phyloP scores from a whole-genome alignment of 805 yeast genomes.

The Candida sithepensis region DNA sequence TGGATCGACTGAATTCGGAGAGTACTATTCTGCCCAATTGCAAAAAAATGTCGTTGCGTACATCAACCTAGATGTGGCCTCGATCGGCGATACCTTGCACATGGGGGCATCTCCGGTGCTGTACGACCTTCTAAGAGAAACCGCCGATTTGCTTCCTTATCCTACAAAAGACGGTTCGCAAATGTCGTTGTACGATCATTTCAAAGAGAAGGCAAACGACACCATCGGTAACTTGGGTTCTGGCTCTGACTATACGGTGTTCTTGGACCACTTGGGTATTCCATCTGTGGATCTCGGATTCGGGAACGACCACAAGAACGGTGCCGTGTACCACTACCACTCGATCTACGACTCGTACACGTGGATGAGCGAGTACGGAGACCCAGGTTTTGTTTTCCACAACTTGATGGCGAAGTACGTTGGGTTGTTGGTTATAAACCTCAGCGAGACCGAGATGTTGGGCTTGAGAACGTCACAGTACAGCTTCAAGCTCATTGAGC shows the following conservation, averaged over 20 bases:
- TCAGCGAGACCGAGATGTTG: conserved; percentile 47
- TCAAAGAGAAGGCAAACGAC: conserved; percentile 26
- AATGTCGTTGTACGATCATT: conserved; percentile 35
- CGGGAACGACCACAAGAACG: conserved; percentile 33
- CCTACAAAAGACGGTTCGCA: conserved; percentile 33
- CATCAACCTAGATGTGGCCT: conserved; percentile 66
- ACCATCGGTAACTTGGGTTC: conserved; percentile 53
- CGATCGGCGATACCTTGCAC: conserved; percentile 48
- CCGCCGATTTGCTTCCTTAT: conserved; percentile 42
- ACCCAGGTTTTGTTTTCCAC: conserved; percentile 60
- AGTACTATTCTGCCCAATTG: conserved; percentile 46
- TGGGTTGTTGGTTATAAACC: conserved; percentile 45
- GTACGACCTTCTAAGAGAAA: conserved; percentile 40
- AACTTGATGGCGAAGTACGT: conserved; percentile 50
- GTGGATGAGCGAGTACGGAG: conserved; percentile 66
- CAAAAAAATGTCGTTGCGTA: conserved; percentile 58
- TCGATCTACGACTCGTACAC: conserved; percentile 68
- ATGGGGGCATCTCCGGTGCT: conserved; percentile 60
- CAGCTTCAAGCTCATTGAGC: conserved; percentile 44
- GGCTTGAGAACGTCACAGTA: conserved; percentile 43
- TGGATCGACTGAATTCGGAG: conserved; percentile 80
- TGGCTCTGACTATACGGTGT: conserved; percentile 68
- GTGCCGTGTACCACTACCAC: conserved; percentile 71
- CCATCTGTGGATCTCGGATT: conserved; percentile 63
- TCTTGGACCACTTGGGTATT: conserved; percentile 56